phyloP scores from a whole-genome alignment of 345 rosid species.

The Aquilaria yunnanensis region DNA sequence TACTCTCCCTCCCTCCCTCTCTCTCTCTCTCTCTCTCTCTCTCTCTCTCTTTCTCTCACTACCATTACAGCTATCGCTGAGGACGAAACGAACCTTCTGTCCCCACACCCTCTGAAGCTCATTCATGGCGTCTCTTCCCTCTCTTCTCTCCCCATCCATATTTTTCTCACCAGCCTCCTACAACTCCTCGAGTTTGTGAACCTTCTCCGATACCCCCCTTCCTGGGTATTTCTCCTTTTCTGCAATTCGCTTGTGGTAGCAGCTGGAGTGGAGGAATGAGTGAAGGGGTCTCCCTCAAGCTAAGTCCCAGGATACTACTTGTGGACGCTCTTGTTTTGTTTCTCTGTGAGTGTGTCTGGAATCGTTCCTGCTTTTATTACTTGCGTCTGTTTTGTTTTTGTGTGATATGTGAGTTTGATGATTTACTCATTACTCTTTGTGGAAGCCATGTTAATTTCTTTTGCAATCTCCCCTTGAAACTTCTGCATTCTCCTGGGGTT shows the following conservation, averaged over 20 bases:
- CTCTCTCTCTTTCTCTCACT: background rate
- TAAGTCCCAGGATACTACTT: conserved; percentile 18
- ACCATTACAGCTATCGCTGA: too few species aligned
- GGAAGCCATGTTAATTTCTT: too few species aligned
- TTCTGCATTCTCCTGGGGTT: too few species aligned
- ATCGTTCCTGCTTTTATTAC: conserved; percentile 9
- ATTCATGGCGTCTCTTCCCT: conserved; percentile 21
- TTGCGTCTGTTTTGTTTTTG: conserved; percentile 26
- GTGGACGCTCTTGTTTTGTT: conserved; percentile 25
- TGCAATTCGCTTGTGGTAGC: background rate
- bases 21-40: conserved; percentile 4
- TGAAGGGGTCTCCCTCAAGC: conserved; percentile 29
- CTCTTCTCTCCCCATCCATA: conserved; percentile 8
- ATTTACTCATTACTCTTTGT: background rate
- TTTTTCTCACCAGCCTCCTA: background rate
- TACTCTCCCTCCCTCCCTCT: conserved; percentile 9
- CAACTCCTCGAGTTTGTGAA: conserved; percentile 10
- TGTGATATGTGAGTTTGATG: conserved; percentile 23
- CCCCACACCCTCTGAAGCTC: conserved; percentile 27
- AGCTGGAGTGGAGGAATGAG: conserved; percentile 20
- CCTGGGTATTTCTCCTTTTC: background rate
- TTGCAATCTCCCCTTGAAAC: too few species aligned
- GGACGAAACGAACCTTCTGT: conserved; percentile 1
- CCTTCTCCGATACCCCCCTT: background rate
- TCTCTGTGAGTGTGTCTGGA: conserved; percentile 26